Base-by-base conservation (phyloP, 2,329 filamentous ascomycete species). In the Colletotrichum limetticola region DNA sequence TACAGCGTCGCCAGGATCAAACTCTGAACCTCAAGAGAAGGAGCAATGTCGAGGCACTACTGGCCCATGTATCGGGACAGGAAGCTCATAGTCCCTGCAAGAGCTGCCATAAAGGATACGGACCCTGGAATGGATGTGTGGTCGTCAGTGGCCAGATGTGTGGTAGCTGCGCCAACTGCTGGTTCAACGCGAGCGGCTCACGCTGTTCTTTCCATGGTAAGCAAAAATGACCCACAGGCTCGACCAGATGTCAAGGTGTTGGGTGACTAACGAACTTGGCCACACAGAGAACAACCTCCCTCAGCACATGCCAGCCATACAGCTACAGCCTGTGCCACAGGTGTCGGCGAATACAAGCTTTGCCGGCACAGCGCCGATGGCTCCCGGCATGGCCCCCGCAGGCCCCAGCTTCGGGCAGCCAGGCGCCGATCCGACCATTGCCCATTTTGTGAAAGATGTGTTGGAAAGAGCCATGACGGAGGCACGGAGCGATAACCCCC, bases 141-240 rank as follows among this genome's bases (percentile, higher is more conserved):
- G 82, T 90, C n/a, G 86, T 89, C 26, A 86, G 87, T 60, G 89
- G 89, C 1, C 87, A 90, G 77, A 88, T 91, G 87, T 90, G 88
- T 71, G 89, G 89, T 11, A 90, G 88, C 76, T 91, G 89, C 74
- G 86, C 89, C 70, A 91, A 91, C 77, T 91, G 89, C 78, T 91
- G 89, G 89, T 91, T 89, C 79, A 91, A 91, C 69, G 89, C 89
- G 8, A 90, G 88, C 63, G 89, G 89, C 11, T 85, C 88, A 11
- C 82, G 89, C 63, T 91, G 89, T 74, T 90, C 88, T 16, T 91
- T 90, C 77, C 89, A 91, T 72, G 88, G 89, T 90, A 81, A 75
- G 86, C 9, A 32, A 8, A 53, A 24, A 6, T 11, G 6, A 8
- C 19, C 14, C 5, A 12, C 12, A 46, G 30, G 7, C 14, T 61